These are phyloP conservation scores for Populus euphratica DNA, from an alignment of 345 rosid genomes.

Conservation along the genomic window DNA sequence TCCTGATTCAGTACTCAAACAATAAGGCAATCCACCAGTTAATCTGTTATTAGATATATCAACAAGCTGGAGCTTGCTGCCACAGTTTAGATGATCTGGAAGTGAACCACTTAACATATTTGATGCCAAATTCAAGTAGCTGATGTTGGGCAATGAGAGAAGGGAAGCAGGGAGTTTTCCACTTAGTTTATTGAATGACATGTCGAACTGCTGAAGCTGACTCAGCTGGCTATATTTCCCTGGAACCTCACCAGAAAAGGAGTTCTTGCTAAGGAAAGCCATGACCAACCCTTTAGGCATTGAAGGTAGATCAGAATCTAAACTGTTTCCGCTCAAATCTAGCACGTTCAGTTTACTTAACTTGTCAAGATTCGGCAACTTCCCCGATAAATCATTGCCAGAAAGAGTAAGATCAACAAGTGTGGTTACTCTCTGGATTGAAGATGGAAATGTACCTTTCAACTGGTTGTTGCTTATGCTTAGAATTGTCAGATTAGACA, in stretches of 20 bases:
- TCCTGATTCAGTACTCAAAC: conserved; percentile 38
- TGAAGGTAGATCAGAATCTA: conserved; percentile 35
- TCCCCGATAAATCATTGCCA: conserved; percentile 40
- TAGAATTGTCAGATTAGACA: conserved; percentile 46
- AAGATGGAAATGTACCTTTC: conserved; percentile 43
- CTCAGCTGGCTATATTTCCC: conserved; percentile 31
- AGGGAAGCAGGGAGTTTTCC: conserved; percentile 43
- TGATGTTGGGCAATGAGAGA: conserved; percentile 49
- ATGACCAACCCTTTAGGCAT: conserved; percentile 42
- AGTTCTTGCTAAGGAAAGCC: conserved; percentile 40
- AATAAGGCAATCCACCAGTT: conserved; percentile 52
- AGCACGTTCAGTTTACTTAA: conserved; percentile 28
- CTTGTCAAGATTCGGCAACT: conserved; percentile 36
- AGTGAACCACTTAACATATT: conserved; percentile 54
- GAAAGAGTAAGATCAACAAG: conserved; percentile 34
- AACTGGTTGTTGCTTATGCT: conserved; percentile 49
- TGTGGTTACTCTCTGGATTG: conserved; percentile 19
- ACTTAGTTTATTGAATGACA: conserved; percentile 37
- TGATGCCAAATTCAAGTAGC: conserved; percentile 51
- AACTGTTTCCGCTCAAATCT: conserved; percentile 43
- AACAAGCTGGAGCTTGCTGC: conserved; percentile 47
- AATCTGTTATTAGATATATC: conserved; percentile 60
- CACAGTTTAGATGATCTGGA: conserved; percentile 45
- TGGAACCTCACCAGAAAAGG: conserved; percentile 43
- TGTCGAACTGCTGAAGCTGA: conserved; percentile 38